phyloP scores from a whole-genome alignment of 2,329 filamentous ascomycete genomes.

The Neofusicoccum ribis region DNA sequence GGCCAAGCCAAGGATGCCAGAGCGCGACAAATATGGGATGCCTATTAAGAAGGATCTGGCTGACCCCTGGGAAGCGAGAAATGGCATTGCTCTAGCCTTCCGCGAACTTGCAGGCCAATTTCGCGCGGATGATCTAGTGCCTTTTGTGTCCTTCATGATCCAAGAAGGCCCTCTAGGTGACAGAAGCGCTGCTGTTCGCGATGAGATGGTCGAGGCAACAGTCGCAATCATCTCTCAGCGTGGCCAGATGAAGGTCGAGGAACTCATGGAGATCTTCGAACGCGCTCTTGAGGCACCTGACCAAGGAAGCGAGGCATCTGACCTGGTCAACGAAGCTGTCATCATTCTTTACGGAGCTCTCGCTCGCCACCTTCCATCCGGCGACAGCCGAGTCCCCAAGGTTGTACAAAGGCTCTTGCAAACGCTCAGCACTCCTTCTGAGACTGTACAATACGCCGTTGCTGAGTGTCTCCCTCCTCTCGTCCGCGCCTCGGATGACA shows the following conservation, averaged over 20 bases:
- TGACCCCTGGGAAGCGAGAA: conserved; percentile 88
- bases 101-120: conserved; percentile 75
- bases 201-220: conserved; percentile 90
- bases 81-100: conserved; percentile 85
- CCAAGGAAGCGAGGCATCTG: conserved; percentile 75
- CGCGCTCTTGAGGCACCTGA: conserved; percentile 81
- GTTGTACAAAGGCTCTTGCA: conserved; percentile 84
- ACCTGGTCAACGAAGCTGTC: conserved; percentile 93
- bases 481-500: conserved; percentile 76
- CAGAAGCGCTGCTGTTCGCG: conserved; percentile 71
- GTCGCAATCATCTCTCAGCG: conserved; percentile 77
- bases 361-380: conserved; percentile 78
- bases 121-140: conserved; percentile 67
- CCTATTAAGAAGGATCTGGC: conserved; percentile 81
- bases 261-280: conserved; percentile 91
- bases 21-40: conserved; percentile 93
- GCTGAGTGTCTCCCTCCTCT: conserved; percentile 91
- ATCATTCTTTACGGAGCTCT: conserved; percentile 96
- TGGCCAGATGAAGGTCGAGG: conserved; percentile 79
- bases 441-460: conserved; percentile 95
- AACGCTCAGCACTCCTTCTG: conserved; percentile 90
- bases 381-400: conserved; percentile 83
- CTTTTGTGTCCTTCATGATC: conserved; percentile 83
- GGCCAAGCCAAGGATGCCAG: conserved; percentile 77
- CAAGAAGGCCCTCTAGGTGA: conserved; percentile 86